Evolutionary conservation across 208 protist genomes (phyloP), one percentile per base, ranked within the genome.

Genomic region (Crithidia thermophila): DNA sequence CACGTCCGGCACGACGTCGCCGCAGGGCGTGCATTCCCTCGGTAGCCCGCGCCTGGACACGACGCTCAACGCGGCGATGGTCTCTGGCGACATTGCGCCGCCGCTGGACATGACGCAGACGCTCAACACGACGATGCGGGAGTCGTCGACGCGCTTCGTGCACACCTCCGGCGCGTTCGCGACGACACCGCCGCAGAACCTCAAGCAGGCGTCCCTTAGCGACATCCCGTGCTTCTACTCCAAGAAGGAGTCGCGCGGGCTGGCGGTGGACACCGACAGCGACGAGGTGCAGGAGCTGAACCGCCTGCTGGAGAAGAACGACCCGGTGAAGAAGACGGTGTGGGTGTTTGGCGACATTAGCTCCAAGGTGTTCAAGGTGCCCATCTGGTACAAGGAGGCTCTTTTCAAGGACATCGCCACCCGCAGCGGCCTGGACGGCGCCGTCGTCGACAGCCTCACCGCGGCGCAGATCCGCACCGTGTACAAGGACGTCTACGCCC

Each of bases 161-260:
- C 84, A 89, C 51, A 71, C 65, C 28, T 72, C 75, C 39, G 82
- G 85, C 28, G 78, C 58, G 30, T 90, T 81, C 58, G 83, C 88
- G 34, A 72, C 47, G 16, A 70, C 61, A 28, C 79, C 88, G 21
- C 83, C 88, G 1, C 70, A 68, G 14, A 87, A 94, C 70, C 72
- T 86, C 3, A 59, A 75, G 61, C 81, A 67, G 37, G 88, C 88
- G 4, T 84, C 88, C 11, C 40, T 85, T 8, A 51, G 50, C 28
- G 88, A 94, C 28, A 89, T 94, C n/a, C 88, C 88, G 6, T 52
- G 75, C 45, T 94, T 94, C 63, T 94, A 94, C 76, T 82, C 75
- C 16, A 81, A 72, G 39, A 77, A 69, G 28, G 77, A 86, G 51
- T 90, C 75, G 20, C 75, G 81, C 23, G 88, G 88, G 40, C 37